Percentiles rank a stretch among this genome's conserved stretches.
These are phyloP conservation scores for Aureobasidium sp. DNA, from an alignment of 2,329 filamentous ascomycete genomes.

Conservation along the genomic window DNA sequence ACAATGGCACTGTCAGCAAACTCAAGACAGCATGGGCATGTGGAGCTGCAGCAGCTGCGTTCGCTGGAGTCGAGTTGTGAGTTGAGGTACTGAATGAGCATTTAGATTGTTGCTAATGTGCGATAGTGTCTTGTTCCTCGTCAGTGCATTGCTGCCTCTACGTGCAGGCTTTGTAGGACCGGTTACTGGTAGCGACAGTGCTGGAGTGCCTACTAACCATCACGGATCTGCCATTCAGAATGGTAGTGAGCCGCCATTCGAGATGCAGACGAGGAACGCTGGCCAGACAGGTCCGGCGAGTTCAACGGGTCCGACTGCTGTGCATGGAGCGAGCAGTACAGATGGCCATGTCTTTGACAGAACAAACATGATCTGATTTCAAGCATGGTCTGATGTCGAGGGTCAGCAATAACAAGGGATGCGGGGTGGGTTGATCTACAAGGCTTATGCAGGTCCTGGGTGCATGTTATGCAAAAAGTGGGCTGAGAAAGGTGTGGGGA, in stretches of 20 bases:
- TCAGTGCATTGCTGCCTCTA: slow-evolving; percentile 1
- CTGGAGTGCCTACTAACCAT: background rate
- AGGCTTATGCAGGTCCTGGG: background rate
- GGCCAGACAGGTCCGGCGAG: background rate
- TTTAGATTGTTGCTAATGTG: too few species aligned
- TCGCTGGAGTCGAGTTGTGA: slow-evolving; percentile 7
- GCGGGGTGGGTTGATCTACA: background rate
- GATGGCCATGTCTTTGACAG: background rate
- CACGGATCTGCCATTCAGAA: background rate
- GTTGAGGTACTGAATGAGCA: too few species aligned
- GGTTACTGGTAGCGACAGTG: background rate
- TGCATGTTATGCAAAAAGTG: background rate
- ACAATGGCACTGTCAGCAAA: background rate
- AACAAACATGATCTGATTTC: background rate
- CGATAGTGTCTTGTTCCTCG: slow-evolving; percentile 1
- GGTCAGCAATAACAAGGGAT: background rate
- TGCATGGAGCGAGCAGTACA: background rate
- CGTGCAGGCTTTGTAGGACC: background rate
- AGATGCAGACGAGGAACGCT: background rate
- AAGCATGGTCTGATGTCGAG: background rate
- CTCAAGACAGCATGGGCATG: slow-evolving; percentile 8
- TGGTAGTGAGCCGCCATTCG: background rate
- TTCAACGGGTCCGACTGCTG: background rate
- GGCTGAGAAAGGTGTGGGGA: background rate
- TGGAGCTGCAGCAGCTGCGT: slow-evolving; percentile 6